A percentile compares a stretch with the other conserved stretches of the same genome.
Evolutionary conservation across 805 yeast species (phyloP).

Genomic region (Hyphopichia homilentoma): DNA sequence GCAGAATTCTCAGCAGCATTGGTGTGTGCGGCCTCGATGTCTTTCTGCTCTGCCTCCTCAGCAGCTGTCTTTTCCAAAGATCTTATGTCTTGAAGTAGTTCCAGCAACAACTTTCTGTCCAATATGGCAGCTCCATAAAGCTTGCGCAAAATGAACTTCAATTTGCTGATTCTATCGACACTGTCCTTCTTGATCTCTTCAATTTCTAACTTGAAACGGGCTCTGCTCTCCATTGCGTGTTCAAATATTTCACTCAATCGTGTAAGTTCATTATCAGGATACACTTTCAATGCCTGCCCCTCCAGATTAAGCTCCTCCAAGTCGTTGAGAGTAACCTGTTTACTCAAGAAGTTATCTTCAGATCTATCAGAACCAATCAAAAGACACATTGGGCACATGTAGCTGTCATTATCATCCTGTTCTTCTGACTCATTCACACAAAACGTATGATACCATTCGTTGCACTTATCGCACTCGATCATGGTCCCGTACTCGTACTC

Average conservation of each 20-base stretch:
- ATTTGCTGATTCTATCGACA: conserved; percentile 16
- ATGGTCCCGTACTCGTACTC: conserved; percentile 56
- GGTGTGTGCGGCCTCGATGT: too few relatives aligned
- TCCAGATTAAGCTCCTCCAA: conserved; percentile 9
- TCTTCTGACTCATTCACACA: conserved; percentile 41
- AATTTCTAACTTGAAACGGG: conserved; percentile 7
- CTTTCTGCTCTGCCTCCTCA: too few relatives aligned
- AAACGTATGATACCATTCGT: conserved; percentile 66
- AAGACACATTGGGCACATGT: conserved; percentile 29
- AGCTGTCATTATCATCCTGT: conserved; percentile 18
- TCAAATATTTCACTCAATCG: conserved; percentile 15
- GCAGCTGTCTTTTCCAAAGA: too few relatives aligned
- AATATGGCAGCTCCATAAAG: conserved; percentile 28
- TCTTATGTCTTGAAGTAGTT: background rate
- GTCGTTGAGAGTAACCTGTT: conserved; percentile 11
- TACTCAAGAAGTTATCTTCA: conserved; percentile 11
- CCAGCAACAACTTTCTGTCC: conserved; percentile 17
- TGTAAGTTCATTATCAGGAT: conserved; percentile 18
- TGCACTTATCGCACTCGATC: conserved; percentile 68
- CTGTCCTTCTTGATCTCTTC: conserved; percentile 9
- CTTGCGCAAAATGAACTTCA: conserved; percentile 23
- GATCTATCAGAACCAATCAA: conserved; percentile 14
- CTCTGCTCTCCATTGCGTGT: conserved; percentile 5
- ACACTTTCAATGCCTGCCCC: conserved; percentile 13
- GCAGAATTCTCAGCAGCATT: too few relatives aligned